Evolutionary conservation across 1,284 basidiomycete genomes (phyloP).

Genomic region (Marasmius oreades): DNA sequence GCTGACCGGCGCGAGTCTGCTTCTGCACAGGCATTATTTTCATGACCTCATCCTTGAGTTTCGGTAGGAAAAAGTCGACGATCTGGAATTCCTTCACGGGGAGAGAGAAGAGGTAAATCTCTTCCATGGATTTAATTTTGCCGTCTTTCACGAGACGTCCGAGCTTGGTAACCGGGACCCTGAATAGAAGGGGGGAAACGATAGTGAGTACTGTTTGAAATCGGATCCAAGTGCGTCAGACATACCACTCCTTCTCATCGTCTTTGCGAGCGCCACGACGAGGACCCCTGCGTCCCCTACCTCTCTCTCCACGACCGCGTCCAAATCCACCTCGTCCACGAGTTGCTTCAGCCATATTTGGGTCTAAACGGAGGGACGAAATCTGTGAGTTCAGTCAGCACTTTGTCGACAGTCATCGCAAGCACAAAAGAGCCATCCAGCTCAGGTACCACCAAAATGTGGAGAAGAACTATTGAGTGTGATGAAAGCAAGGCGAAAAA

Average conservation of each 20-base stretch:
- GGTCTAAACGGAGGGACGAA: conserved; percentile 18
- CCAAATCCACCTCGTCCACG: conserved; percentile 85
- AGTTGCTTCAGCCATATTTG: conserved; percentile 73
- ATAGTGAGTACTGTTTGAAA: not conserved
- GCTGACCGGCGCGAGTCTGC: conserved; percentile 99
- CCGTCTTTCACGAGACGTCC: conserved; percentile 99
- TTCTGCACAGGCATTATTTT: conserved; percentile 99
- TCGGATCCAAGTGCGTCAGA: conserved; percentile 19
- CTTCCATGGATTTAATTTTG: conserved; percentile 99
- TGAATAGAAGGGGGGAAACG: conserved; percentile 27
- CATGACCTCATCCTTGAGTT: conserved; percentile 99
- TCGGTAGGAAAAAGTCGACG: conserved; percentile 95
- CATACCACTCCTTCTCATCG: conserved; percentile 99
- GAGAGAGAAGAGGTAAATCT: conserved; percentile 99
- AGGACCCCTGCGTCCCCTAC: conserved; percentile 85
- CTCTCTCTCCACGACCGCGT: conserved; percentile 85
- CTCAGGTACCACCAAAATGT: conserved; percentile 1
- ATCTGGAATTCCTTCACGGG: conserved; percentile 99
- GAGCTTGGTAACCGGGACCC: conserved; percentile 98
- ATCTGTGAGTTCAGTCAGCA: conserved; percentile 17
- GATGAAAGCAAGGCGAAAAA: not conserved
- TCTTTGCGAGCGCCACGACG: conserved; percentile 97
- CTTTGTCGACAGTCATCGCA: conserved; percentile 21
- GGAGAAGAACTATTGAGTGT: not conserved
- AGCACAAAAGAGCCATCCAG: conserved; percentile 30